These are phyloP conservation scores for Trichoderma asperelloides DNA, from an alignment of 495 filamentous ascomycete species.

Conservation along the genomic window DNA sequence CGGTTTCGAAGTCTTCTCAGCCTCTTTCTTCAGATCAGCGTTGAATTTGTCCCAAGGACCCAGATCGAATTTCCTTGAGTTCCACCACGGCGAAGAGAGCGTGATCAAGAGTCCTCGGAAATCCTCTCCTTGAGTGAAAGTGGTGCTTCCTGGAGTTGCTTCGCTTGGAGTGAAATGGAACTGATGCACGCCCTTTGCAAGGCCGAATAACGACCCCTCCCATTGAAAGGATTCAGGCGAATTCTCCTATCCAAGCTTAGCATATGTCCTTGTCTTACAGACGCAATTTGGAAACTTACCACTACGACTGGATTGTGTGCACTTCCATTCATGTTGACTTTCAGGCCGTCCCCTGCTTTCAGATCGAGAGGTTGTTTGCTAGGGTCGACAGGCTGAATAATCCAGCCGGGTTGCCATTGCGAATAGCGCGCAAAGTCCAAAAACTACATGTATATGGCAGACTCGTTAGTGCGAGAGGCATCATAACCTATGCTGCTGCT, in stretches of 20 bases:
- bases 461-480: not conserved
- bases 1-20: not conserved
- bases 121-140: not conserved
- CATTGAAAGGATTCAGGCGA: not conserved
- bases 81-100: constrained; percentile 1
- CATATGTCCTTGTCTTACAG: not conserved
- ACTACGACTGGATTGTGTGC: not conserved
- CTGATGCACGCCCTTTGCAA: not conserved
- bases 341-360: not conserved
- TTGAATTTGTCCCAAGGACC: not conserved
- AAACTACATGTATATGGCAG: not conserved
- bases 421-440: not conserved
- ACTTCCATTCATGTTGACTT: constrained; percentile 2
- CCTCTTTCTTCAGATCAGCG: not conserved
- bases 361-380: not conserved
- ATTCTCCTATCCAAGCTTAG: not conserved
- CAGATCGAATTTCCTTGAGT: not conserved
- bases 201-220: not conserved
- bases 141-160: not conserved
- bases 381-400: not conserved
- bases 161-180: not conserved
- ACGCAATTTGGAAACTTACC: not conserved
- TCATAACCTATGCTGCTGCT: not conserved
- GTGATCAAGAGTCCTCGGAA: not conserved
- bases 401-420: constrained; percentile 2